These are phyloP conservation scores for Microthlaspi erraticum DNA, from an alignment of 345 rosid species.

Conservation along the genomic window DNA sequence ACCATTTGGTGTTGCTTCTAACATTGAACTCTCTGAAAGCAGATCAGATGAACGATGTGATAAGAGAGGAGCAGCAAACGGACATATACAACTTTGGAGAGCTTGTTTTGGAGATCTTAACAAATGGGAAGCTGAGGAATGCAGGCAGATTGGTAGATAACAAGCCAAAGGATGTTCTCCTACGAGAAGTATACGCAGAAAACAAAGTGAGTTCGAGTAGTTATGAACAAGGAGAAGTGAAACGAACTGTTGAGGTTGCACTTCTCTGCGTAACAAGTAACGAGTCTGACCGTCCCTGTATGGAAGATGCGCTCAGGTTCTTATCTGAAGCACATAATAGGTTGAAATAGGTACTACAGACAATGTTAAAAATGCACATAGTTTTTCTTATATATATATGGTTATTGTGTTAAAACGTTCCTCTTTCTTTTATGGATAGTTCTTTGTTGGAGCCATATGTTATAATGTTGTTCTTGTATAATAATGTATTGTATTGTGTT, in stretches of 20 bases:
- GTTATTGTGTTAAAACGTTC: constrained; percentile 24
- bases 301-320: constrained; percentile 71
- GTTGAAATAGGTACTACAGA: constrained; percentile 13
- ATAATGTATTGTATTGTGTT: constrained; percentile 6
- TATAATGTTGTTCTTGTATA: constrained; percentile 21
- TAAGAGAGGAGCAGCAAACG: constrained; percentile 53
- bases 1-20: neutral
- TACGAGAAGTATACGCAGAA: constrained; percentile 59
- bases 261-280: constrained; percentile 68
- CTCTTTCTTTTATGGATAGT: neutral
- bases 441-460: constrained; percentile 9
- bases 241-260: constrained; percentile 67
- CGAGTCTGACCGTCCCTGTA: constrained; percentile 60
- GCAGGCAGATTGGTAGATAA: constrained; percentile 52
- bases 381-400: constrained; percentile 9
- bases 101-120: constrained; percentile 70
- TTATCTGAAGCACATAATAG: constrained; percentile 48
- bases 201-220: constrained; percentile 49
- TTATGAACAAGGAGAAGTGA: constrained; percentile 56
- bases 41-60: constrained; percentile 52
- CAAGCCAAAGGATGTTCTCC: constrained; percentile 65
- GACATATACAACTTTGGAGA: constrained; percentile 81
- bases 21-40: constrained; percentile 32
- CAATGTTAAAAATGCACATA: constrained; percentile 31
- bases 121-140: constrained; percentile 62